These are phyloP conservation scores for Apodospora peruviana DNA, from an alignment of 495 filamentous ascomycete genomes.

Conservation along the genomic window DNA sequence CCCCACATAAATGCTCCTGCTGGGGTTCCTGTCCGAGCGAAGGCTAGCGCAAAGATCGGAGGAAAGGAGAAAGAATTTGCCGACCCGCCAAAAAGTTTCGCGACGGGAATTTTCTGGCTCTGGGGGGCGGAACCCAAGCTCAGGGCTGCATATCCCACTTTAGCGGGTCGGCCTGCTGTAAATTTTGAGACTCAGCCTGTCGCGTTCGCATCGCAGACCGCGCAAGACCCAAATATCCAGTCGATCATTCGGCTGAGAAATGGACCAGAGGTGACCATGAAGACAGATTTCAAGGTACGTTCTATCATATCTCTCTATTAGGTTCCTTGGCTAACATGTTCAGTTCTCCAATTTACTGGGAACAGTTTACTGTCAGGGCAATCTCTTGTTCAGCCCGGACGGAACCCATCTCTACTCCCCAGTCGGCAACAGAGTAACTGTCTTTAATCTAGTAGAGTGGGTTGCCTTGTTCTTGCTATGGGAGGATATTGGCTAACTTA, in stretches of 20 bases:
- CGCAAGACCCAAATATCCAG: conserved; percentile 1
- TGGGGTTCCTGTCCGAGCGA: conserved; percentile 10
- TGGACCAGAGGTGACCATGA: conserved; percentile 58
- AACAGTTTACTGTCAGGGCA: conserved; percentile 95
- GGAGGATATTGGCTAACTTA: conserved; percentile 25
- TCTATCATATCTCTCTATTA: not conserved
- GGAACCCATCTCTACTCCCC: conserved; percentile 94
- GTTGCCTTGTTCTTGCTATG: conserved; percentile 18
- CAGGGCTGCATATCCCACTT: conserved; percentile 8
- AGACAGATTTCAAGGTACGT: conserved; percentile 87
- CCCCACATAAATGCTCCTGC: conserved; percentile 8
- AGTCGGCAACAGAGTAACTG: conserved; percentile 90
- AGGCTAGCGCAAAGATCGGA: conserved; percentile 9
- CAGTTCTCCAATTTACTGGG: conserved; percentile 94
- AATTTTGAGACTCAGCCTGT: not conserved
- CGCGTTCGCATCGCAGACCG: not conserved
- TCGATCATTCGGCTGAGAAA: conserved; percentile 5
- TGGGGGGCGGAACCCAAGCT: not conserved
- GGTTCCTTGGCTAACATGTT: conserved; percentile 8
- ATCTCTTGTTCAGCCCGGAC: conserved; percentile 94
- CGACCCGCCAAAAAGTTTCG: conserved; percentile 27
- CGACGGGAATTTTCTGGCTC: conserved; percentile 2
- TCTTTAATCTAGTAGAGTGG: conserved; percentile 95
- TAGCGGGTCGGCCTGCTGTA: too few species aligned
- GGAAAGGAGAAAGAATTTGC: conserved; percentile 24